These are phyloP conservation scores for Drechslerella coelobrocha DNA, from an alignment of 2,329 filamentous ascomycete species.

Conservation along the genomic window DNA sequence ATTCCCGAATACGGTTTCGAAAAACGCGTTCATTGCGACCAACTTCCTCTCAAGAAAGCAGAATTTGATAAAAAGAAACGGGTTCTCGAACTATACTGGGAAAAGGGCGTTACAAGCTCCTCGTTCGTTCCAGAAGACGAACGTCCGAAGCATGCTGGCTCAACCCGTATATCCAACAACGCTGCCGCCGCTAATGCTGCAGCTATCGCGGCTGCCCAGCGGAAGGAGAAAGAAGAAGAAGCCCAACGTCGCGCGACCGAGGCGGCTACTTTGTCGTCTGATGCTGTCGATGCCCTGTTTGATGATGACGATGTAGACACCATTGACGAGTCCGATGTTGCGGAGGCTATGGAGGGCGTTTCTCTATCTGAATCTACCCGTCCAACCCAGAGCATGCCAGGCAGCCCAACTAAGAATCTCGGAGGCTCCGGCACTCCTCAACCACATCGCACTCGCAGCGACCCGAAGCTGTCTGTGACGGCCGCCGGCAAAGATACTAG, in stretches of 20 bases:
- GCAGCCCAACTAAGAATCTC: slow-evolving; percentile 81
- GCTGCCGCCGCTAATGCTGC: slow-evolving; percentile 74
- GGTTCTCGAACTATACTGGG: slow-evolving; percentile 96
- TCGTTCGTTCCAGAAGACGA: slow-evolving; percentile 97
- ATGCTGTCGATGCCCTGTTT: slow-evolving; percentile 93
- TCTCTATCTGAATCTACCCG: slow-evolving; percentile 78
- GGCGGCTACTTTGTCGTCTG: slow-evolving; percentile 89
- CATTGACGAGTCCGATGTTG: slow-evolving; percentile 73
- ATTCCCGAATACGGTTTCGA: slow-evolving; percentile 99
- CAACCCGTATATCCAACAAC: slow-evolving; percentile 75
- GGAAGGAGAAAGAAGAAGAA: slow-evolving; percentile 89
- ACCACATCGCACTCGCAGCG: slow-evolving; percentile 87
- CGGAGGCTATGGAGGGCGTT: slow-evolving; percentile 89
- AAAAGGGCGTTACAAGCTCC: slow-evolving; percentile 97
- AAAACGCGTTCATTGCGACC: slow-evolving; percentile 98
- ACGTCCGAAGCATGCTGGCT: slow-evolving; percentile 80
- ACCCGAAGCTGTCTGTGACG: slow-evolving; percentile 80
- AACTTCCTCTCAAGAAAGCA: slow-evolving; percentile 97
- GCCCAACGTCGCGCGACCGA: slow-evolving; percentile 91
- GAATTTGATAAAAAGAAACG: slow-evolving; percentile 97
- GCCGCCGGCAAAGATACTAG: slow-evolving; percentile 73
- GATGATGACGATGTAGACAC: slow-evolving; percentile 86
- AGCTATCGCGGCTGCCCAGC: slow-evolving; percentile 79
- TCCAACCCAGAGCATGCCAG: slow-evolving; percentile 92
- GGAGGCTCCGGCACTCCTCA: slow-evolving; percentile 67